phyloP scores from a whole-genome alignment of 2,329 filamentous ascomycete genomes.

The Aspergillus awamori region DNA sequence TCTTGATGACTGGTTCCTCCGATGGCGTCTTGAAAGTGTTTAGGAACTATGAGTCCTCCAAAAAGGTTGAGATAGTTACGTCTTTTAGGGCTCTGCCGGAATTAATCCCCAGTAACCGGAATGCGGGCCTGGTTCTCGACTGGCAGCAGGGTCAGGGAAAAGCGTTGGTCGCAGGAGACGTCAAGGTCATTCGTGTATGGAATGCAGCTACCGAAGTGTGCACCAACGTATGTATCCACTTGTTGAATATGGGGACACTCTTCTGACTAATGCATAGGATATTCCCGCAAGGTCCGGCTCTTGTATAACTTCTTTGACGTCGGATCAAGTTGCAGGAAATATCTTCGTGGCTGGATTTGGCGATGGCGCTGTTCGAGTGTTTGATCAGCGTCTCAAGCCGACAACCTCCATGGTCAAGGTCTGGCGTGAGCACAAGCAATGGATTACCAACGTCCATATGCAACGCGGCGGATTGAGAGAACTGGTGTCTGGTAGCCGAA shows the following conservation, averaged over 20 bases:
- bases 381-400: slow-evolving; percentile 82
- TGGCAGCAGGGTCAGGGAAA: slow-evolving; percentile 98
- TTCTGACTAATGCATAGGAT: slow-evolving; percentile 54
- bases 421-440: slow-evolving; percentile 94
- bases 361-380: slow-evolving; percentile 90
- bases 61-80: slow-evolving; percentile 80
- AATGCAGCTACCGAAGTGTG: slow-evolving; percentile 92
- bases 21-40: slow-evolving; percentile 94
- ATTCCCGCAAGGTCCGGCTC: slow-evolving; percentile 93
- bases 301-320: slow-evolving; percentile 93
- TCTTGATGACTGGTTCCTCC: slow-evolving; percentile 91
- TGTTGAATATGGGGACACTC: background rate
- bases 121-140: slow-evolving; percentile 94
- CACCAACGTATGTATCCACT: slow-evolving; percentile 59
- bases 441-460: slow-evolving; percentile 96
- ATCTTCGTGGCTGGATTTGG: slow-evolving; percentile 96
- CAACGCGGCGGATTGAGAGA: slow-evolving; percentile 93
- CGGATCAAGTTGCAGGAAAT: slow-evolving; percentile 96
- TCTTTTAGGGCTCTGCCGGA: slow-evolving; percentile 91
- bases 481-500: slow-evolving; percentile 83
- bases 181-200: slow-evolving; percentile 94
- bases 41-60: slow-evolving; percentile 80
- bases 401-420: slow-evolving; percentile 92
- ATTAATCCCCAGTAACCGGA: slow-evolving; percentile 89
- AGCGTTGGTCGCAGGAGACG: slow-evolving; percentile 92